A percentile compares a stretch with the other conserved stretches of the same genome.
phyloP scores from a whole-genome alignment of 2,329 filamentous ascomycete species.

The Ophiostoma novo-ulmi region DNA sequence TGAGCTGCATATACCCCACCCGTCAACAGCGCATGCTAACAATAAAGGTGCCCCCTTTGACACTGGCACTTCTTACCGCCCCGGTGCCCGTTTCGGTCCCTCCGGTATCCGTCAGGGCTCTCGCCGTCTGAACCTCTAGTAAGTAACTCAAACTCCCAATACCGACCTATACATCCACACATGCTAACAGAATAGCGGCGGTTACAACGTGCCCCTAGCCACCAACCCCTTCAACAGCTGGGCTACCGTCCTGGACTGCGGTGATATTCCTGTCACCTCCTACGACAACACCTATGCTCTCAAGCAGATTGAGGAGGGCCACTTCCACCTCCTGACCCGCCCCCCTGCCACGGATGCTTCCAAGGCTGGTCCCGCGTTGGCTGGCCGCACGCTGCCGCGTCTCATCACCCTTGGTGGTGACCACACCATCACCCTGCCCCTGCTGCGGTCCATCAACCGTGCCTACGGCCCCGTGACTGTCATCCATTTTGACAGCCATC shows the following conservation, averaged over 20 bases:
- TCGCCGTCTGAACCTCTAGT: slow-evolving; percentile 81
- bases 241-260: slow-evolving; percentile 75
- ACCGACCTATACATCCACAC: slow-evolving; percentile 26
- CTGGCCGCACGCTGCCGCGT: slow-evolving; percentile 70
- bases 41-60: slow-evolving; percentile 70
- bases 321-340: slow-evolving; percentile 68
- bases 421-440: slow-evolving; percentile 57
- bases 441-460: slow-evolving; percentile 55
- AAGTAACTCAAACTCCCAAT: slow-evolving; percentile 38
- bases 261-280: slow-evolving; percentile 80
- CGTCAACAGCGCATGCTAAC: slow-evolving; percentile 11
- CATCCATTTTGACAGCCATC: slow-evolving; percentile 59
- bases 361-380: slow-evolving; percentile 62
- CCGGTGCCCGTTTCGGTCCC: slow-evolving; percentile 77
- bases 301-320: slow-evolving; percentile 79
- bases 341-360: slow-evolving; percentile 63
- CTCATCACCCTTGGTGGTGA: slow-evolving; percentile 71
- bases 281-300: slow-evolving; percentile 81
- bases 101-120: slow-evolving; percentile 83
- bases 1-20: not conserved
- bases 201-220: slow-evolving; percentile 76
- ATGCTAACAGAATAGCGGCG: slow-evolving; percentile 53
- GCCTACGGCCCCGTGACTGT: slow-evolving; percentile 57
- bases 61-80: slow-evolving; percentile 78
- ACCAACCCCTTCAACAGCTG: slow-evolving; percentile 79